phyloP scores from a whole-genome alignment of 495 filamentous ascomycete genomes.

The Penicillium canescens region DNA sequence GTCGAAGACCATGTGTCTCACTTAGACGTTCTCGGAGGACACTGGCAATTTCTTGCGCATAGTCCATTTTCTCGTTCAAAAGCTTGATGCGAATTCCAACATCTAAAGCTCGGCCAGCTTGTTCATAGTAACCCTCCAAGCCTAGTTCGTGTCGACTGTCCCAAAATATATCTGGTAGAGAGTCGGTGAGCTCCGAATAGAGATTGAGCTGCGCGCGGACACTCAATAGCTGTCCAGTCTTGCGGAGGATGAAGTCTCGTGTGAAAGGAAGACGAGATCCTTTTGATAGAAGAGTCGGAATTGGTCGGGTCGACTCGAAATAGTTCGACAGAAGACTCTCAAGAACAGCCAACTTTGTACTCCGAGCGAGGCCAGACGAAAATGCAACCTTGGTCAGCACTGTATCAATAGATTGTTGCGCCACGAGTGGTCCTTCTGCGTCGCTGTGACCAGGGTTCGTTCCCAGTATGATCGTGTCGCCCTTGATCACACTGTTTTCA shows the following conservation, averaged over 20 bases:
- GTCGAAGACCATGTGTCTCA: slow-evolving; percentile 78
- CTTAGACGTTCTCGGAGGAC: slow-evolving; percentile 86
- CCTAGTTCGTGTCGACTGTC: slow-evolving; percentile 84
- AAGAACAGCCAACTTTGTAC: slow-evolving; percentile 93
- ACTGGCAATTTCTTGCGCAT: slow-evolving; percentile 91
- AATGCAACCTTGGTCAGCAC: slow-evolving; percentile 94
- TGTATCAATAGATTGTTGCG: slow-evolving; percentile 61
- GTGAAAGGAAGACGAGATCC: slow-evolving; percentile 69
- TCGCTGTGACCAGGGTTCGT: slow-evolving; percentile 52
- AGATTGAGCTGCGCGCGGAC: slow-evolving; percentile 93
- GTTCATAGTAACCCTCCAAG: slow-evolving; percentile 90
- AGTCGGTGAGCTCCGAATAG: slow-evolving; percentile 95
- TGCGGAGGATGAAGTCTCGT: slow-evolving; percentile 79
- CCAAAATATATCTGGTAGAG: slow-evolving; percentile 95
- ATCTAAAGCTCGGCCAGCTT: slow-evolving; percentile 86
- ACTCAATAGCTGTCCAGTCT: slow-evolving; percentile 89
- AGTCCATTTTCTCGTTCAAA: slow-evolving; percentile 96
- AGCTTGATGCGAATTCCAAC: slow-evolving; percentile 90
- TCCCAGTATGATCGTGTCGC: slow-evolving; percentile 87
- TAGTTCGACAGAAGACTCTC: slow-evolving; percentile 82
- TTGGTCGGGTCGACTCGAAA: slow-evolving; percentile 77
- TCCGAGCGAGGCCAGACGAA: slow-evolving; percentile 89
- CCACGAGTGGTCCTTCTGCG: slow-evolving; percentile 10
- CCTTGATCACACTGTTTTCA: slow-evolving; percentile 77
- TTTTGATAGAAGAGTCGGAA: slow-evolving; percentile 70